A percentile compares a stretch with the other conserved stretches of the same genome.
Conservation (phyloP, 1,139 yeast genomes). For the Candida labiduridarum region DNA sequence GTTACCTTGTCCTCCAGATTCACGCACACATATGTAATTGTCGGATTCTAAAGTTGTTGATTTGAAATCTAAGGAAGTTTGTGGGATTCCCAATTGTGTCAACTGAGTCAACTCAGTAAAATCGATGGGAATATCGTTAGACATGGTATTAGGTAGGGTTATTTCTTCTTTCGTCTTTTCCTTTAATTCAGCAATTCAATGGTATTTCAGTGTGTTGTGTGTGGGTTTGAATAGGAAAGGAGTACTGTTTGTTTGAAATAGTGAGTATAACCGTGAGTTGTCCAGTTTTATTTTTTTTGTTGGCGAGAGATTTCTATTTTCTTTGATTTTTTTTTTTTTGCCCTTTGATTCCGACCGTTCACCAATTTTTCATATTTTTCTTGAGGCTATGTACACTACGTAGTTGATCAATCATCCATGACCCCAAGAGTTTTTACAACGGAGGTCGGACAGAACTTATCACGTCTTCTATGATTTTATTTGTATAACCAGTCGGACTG, state of each 20-base stretch:
- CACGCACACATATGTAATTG: slow-evolving; percentile 86
- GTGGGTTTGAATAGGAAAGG: not conserved
- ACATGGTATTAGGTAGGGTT: slow-evolving; percentile 21
- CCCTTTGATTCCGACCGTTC: not conserved
- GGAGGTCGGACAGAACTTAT: slow-evolving; percentile 43
- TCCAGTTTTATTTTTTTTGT: slow-evolving; percentile 4
- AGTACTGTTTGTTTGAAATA: not conserved
- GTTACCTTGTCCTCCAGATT: slow-evolving; percentile 72
- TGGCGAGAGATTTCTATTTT: not conserved
- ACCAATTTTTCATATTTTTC: not conserved
- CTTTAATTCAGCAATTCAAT: slow-evolving; percentile 1
- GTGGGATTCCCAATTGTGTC: slow-evolving; percentile 80
- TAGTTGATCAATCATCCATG: too few species aligned
- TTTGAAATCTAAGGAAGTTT: slow-evolving; percentile 84
- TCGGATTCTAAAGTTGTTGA: slow-evolving; percentile 95
- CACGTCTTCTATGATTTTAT: slow-evolving; percentile 42
- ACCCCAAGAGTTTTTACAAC: slow-evolving; percentile 19
- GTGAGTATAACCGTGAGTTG: slow-evolving; percentile 1
- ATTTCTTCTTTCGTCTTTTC: not conserved
- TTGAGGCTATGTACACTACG: slow-evolving; percentile 3
- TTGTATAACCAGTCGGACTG: slow-evolving; percentile 39
- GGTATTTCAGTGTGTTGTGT: not conserved
- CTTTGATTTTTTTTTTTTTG: not conserved
- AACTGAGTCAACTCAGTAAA: slow-evolving; percentile 93
- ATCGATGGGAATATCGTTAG: slow-evolving; percentile 84